Conservation (phyloP, 2,329 filamentous ascomycete genomes). For the Pestalotiopsis sp. region DNA sequence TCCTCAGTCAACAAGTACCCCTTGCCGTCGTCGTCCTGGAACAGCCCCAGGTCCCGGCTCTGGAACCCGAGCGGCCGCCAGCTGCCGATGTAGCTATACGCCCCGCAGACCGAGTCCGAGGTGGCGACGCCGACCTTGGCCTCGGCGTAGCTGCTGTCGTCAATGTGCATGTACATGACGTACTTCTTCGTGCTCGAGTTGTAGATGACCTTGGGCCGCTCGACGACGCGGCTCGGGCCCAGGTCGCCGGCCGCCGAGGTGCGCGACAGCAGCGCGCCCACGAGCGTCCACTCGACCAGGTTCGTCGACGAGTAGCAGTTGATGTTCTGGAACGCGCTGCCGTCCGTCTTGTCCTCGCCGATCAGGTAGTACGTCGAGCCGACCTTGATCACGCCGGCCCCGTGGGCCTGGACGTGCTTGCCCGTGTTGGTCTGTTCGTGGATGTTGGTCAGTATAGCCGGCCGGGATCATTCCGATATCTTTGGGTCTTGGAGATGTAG, state of each 20-base stretch:
- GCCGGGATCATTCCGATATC: neutral
- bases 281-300: constrained; percentile 66
- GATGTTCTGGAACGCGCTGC: constrained; percentile 62
- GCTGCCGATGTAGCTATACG: constrained; percentile 46
- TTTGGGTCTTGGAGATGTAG: neutral
- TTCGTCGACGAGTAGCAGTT: constrained; percentile 69
- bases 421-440: constrained; percentile 21
- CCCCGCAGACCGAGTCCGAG: constrained; percentile 59
- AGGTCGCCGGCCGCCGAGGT: constrained; percentile 53
- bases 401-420: constrained; percentile 17
- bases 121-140: constrained; percentile 68
- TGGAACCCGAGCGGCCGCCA: constrained; percentile 51
- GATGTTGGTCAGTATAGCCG: neutral
- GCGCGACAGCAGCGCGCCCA: constrained; percentile 58
- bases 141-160: constrained; percentile 61
- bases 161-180: constrained; percentile 73
- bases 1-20: constrained; percentile 67
- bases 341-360: constrained; percentile 70
- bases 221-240: constrained; percentile 63
- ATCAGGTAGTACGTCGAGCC: constrained; percentile 66
- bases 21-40: constrained; percentile 62
- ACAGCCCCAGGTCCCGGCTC: constrained; percentile 62
- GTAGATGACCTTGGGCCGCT: constrained; percentile 70
- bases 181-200: constrained; percentile 66
- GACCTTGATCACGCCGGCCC: constrained; percentile 61